Evolutionary conservation across 805 yeast species (phyloP).

Genomic region (Nakazawaea sp.): DNA sequence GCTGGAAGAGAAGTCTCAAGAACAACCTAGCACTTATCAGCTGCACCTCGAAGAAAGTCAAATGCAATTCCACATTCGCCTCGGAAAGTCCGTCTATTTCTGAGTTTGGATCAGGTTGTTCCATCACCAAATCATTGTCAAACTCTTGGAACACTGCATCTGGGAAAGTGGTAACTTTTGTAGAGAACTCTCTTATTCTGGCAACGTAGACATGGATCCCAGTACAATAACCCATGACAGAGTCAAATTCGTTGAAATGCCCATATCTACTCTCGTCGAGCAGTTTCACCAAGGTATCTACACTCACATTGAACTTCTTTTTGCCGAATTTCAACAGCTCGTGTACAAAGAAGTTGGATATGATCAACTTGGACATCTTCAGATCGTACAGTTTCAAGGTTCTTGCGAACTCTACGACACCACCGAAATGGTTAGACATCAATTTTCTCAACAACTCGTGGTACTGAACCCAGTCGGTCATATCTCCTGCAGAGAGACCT

Average conservation of each 20-base stretch:
- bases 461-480: constrained; percentile 6
- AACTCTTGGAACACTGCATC: background rate
- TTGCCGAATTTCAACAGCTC: background rate
- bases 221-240: constrained; percentile 7
- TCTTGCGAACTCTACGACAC: background rate
- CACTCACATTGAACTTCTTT: background rate
- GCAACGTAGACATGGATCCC: constrained; percentile 2
- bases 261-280: background rate
- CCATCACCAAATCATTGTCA: constrained; percentile 1
- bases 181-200: background rate
- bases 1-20: constrained; percentile 18
- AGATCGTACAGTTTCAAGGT: background rate
- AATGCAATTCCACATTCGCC: constrained; percentile 23
- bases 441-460: constrained; percentile 2
- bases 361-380: background rate
- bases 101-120: background rate
- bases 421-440: background rate
- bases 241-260: constrained; percentile 5
- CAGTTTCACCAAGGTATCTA: background rate
- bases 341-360: constrained; percentile 1
- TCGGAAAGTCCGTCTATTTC: constrained; percentile 9
- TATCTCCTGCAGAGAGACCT: constrained; percentile 1
- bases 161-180: background rate
- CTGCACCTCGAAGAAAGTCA: constrained; percentile 29
- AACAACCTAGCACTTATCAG: constrained; percentile 20